Evolutionary conservation across 495 filamentous ascomycete genomes (phyloP).

Genomic region (Usnea hakonensis): DNA sequence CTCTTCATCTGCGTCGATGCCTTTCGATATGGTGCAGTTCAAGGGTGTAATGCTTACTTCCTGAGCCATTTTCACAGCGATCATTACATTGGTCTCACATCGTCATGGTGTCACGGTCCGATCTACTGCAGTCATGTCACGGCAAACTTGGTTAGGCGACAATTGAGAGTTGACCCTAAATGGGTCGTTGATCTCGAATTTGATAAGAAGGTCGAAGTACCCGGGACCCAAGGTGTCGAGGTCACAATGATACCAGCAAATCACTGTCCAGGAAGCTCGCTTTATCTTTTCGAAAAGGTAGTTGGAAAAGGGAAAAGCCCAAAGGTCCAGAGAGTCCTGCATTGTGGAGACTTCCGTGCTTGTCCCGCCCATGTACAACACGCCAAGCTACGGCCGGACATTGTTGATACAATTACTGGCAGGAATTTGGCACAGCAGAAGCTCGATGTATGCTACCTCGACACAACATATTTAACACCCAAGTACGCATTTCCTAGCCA

Average conservation of each 20-base stretch:
- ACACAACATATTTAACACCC: constrained; percentile 94
- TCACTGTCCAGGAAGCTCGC: constrained; percentile 89
- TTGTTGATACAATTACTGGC: constrained; percentile 57
- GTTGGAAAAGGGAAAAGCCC: constrained; percentile 50
- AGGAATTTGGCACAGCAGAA: constrained; percentile 64
- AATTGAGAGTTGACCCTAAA: constrained; percentile 77
- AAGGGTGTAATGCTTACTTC: constrained; percentile 92
- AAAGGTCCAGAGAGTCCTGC: constrained; percentile 68
- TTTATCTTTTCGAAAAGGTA: constrained; percentile 85
- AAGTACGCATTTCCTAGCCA: constrained; percentile 93
- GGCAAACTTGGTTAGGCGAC: constrained; percentile 76
- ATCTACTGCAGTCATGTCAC: constrained; percentile 96
- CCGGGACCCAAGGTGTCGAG: constrained; percentile 66
- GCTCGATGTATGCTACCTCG: constrained; percentile 90
- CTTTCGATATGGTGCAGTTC: constrained; percentile 88
- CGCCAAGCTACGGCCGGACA: constrained; percentile 68
- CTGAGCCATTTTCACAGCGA: constrained; percentile 97
- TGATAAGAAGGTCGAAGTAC: constrained; percentile 70
- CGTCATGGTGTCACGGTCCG: constrained; percentile 83
- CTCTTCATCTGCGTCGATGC: constrained; percentile 92
- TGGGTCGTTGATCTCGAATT: constrained; percentile 83
- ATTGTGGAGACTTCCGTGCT: constrained; percentile 94
- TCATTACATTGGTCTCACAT: constrained; percentile 87
- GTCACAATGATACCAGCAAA: constrained; percentile 97
- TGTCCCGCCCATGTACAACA: constrained; percentile 81